A percentile compares a stretch with the other conserved stretches of the same genome.
Evolutionary conservation across 441 rosid species (phyloP).

Genomic region (Eruca vesicaria): DNA sequence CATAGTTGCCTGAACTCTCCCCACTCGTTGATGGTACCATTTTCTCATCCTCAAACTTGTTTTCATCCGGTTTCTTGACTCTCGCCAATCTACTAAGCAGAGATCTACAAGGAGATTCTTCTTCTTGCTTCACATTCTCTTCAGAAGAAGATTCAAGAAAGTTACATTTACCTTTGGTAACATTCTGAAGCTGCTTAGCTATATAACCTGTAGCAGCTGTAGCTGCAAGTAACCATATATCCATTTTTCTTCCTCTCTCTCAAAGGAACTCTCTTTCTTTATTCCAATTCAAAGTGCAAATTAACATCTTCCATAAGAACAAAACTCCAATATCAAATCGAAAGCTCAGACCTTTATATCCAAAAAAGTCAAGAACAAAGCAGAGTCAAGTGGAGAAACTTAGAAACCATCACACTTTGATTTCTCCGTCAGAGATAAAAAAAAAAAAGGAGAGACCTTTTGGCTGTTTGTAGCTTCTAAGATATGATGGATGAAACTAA

Average conservation of each 20-base stretch:
- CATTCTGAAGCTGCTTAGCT: conserved; percentile 53
- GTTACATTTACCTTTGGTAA: conserved; percentile 36
- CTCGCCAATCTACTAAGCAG: conserved; percentile 20
- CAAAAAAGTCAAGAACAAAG: conserved; percentile 7
- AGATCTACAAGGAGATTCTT: conserved; percentile 23
- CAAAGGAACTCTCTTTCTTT: conserved; percentile 9
- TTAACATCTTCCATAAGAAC: conserved; percentile 12
- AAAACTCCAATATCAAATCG: neutral
- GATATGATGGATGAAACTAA: conserved; percentile 4
- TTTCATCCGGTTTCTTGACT: neutral
- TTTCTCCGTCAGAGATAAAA: conserved; percentile 16
- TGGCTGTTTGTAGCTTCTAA: conserved; percentile 15
- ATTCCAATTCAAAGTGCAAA: conserved; percentile 1
- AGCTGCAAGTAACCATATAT: conserved; percentile 67
- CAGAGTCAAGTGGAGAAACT: neutral
- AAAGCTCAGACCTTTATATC: conserved; percentile 14
- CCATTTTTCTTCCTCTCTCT: conserved; percentile 45
- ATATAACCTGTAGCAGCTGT: conserved; percentile 76
- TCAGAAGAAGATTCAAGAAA: conserved; percentile 27
- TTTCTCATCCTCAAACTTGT: conserved; percentile 15
- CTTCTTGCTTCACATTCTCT: conserved; percentile 19
- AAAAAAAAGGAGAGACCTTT: neutral
- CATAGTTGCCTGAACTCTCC: conserved; percentile 6
- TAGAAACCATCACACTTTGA: conserved; percentile 3
- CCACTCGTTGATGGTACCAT: conserved; percentile 28